phyloP scores from a whole-genome alignment of 306 rosid genomes.

The Vicia villosa region DNA sequence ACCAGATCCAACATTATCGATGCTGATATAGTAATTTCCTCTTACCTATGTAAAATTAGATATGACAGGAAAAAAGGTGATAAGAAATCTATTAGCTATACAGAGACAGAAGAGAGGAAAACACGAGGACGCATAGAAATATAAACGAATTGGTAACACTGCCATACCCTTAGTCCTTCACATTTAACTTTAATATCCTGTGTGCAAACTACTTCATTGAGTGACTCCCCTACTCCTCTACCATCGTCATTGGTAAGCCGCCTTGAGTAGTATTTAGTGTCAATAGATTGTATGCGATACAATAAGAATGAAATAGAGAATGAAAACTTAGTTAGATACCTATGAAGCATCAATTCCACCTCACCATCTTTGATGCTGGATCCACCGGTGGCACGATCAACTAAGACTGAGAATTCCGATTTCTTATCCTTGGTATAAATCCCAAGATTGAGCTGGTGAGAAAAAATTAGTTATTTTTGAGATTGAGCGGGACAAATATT shows the following conservation, averaged over 20 bases:
- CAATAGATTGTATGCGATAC: conserved; percentile 1
- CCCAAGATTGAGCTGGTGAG: conserved; percentile 82
- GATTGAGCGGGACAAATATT: too few species aligned
- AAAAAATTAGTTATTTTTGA: neutral
- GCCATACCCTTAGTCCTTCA: conserved; percentile 57
- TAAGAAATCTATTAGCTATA: neutral
- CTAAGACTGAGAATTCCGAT: conserved; percentile 79
- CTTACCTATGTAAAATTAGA: conserved; percentile 51
- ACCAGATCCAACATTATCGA: conserved; percentile 58
- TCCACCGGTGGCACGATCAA: conserved; percentile 91
- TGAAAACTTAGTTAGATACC: conserved; percentile 45
- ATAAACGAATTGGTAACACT: neutral
- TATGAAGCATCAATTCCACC: conserved; percentile 88
- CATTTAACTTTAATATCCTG: conserved; percentile 13
- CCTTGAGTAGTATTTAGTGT: conserved; percentile 43
- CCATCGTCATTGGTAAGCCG: conserved; percentile 61
- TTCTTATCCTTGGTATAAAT: conserved; percentile 63
- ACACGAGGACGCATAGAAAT: conserved; percentile 1
- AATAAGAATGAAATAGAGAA: conserved; percentile 1
- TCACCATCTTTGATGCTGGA: conserved; percentile 82
- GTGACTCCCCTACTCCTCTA: conserved; percentile 81
- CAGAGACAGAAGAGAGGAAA: neutral
- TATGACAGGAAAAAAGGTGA: neutral
- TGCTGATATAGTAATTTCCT: conserved; percentile 62
- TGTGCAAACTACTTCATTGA: conserved; percentile 72